Evolutionary conservation across 345 rosid genomes (phyloP), one percentile per base, ranked within the genome.

Genomic region (Corchorus capsularis): DNA sequence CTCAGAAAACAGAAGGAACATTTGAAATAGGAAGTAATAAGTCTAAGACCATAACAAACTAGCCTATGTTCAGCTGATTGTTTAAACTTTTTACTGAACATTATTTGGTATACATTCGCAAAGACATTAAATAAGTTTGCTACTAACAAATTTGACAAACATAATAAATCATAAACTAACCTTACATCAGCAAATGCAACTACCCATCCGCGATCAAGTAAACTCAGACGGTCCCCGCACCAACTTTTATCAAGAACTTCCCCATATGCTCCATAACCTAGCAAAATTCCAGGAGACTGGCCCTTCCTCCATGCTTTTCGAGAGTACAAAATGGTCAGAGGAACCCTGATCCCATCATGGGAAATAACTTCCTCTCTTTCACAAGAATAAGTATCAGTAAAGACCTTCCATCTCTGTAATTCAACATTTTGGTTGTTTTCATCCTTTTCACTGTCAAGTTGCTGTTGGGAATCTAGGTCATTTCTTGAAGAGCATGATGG

Each of bases 131-230:
- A 10, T 59, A 46, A 13, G 19, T 12, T 46, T 22, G 55, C 19
- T 39, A 35, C 14, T 16, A 71, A 70, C n/a, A 71, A 59, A 49
- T 9, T 14, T 66, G 50, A 62, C 37, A 17, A 35, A 63, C 50
- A 49, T 32, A n/a, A 7, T 65, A 69, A 66, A 83, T 78, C 60
- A 16, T 54, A 70, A 69, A 78, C 93, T 74, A 20, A 92, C 97
- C 98, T 94, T 70, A 91, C 97, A 82, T 94, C 98, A 80, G 97
- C 95, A 79, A 94, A 94, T 45, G 95, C 98, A 66, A 93, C 72
- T 8, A 91, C 89, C 98, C 98, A 94, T 71, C 98, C 98, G 77
- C 92, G 91, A 79, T 94, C 95, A 77, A 94, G 95, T 84, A 94
- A 87, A 79, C 95, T 88, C 80, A 94, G 77, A 14, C 93, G 88